Evolutionary conservation across 345 rosid species (phyloP).

Genomic region (Lenwebbia sp.): DNA sequence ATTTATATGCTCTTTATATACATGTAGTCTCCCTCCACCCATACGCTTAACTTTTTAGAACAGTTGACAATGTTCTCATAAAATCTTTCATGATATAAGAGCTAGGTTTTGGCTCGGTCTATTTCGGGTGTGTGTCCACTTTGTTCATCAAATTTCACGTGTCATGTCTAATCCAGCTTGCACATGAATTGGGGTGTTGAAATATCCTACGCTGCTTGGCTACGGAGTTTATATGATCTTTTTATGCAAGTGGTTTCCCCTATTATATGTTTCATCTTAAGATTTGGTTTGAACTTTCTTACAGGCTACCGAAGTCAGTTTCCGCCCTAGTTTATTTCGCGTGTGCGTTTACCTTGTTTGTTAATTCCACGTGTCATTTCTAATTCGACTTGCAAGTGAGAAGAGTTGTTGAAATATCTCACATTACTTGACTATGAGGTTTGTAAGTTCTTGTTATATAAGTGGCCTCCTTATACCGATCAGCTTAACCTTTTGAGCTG

Average conservation of each 20-base stretch:
- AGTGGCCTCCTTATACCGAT: neutral
- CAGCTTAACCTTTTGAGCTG: neutral
- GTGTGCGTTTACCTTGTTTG: neutral
- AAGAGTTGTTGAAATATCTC: neutral
- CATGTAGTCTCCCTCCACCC: fast-evolving
- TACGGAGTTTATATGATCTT: too few relatives aligned
- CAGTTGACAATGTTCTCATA: fast-evolving
- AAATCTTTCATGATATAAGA: neutral
- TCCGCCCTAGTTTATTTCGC: neutral
- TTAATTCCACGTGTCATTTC: neutral
- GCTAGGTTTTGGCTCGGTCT: too few relatives aligned
- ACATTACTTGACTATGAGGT: neutral
- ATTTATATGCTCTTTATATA: too few relatives aligned
- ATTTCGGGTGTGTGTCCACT: neutral
- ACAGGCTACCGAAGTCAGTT: neutral
- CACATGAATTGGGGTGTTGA: neutral
- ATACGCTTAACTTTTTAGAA: neutral
- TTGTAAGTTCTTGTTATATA: neutral
- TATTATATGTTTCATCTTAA: neutral
- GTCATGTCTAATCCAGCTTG: neutral
- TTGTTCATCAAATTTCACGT: too few relatives aligned
- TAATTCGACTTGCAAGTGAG: neutral
- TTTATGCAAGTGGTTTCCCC: neutral
- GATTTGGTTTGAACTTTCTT: neutral
- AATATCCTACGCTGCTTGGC: neutral